Evolutionary conservation across 2,329 filamentous ascomycete genomes (phyloP).

Genomic region (Bipolaris gigantea): DNA sequence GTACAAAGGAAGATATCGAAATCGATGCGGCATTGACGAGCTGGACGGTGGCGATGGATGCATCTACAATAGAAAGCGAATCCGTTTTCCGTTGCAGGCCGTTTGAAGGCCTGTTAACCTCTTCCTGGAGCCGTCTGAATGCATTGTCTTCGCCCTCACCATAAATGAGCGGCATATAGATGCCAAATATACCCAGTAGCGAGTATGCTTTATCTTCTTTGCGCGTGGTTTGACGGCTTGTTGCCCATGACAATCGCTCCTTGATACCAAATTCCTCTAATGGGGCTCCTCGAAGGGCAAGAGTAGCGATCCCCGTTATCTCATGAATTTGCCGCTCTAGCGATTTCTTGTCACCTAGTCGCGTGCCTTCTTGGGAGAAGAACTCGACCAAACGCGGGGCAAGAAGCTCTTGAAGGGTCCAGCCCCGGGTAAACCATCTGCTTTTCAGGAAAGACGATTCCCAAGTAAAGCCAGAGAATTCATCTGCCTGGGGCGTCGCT

Average conservation of each 20-base stretch:
- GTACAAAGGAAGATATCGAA: too few relatives aligned
- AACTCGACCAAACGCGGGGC: constrained; percentile 17
- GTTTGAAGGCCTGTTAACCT: not conserved
- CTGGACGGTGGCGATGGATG: too few relatives aligned
- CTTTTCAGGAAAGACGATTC: too few relatives aligned
- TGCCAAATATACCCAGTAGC: constrained; percentile 17
- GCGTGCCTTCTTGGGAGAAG: constrained; percentile 12
- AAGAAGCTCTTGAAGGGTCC: constrained; percentile 22
- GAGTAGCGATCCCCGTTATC: constrained; percentile 12
- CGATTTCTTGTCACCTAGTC: constrained; percentile 11
- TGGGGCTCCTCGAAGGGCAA: constrained; percentile 7
- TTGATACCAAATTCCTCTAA: constrained; percentile 8
- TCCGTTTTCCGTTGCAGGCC: too few relatives aligned
- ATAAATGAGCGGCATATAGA: constrained; percentile 15
- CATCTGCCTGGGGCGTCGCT: not conserved
- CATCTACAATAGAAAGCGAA: too few relatives aligned
- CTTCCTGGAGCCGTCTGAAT: not conserved
- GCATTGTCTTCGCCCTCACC: constrained; percentile 17
- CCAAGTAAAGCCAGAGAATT: too few relatives aligned
- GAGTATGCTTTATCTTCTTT: constrained; percentile 23
- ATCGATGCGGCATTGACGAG: too few relatives aligned
- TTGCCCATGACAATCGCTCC: constrained; percentile 25
- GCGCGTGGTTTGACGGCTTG: constrained; percentile 21
- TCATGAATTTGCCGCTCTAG: constrained; percentile 7
- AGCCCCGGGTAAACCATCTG: not conserved